Evolutionary conservation across 2,329 filamentous ascomycete genomes (phyloP), one percentile per base, ranked within the genome.

Genomic region (Alternaria sp.): DNA sequence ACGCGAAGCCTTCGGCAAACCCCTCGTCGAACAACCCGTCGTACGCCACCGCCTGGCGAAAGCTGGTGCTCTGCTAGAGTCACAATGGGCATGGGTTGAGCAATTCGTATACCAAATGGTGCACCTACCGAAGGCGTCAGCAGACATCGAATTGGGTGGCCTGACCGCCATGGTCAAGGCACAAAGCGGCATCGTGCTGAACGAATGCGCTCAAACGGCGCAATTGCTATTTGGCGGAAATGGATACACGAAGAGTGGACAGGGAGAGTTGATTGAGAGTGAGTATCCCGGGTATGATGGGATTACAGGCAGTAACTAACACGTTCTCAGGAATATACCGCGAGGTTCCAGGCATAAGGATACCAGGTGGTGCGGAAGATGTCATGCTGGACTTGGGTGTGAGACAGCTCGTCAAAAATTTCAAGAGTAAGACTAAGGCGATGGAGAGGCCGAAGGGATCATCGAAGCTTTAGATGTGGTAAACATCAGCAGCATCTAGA

Each of bases 221-320:
- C 86, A 92, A 50, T 77, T 93, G 59, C 78, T 94, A 23, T 93
- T 93, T 76, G 91, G 91, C 4, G 91, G 92, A 3, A 92, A 90
- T 74, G 91, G 91, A 0, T 92, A 88, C 70, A 92, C 91, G 0
- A 86, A 85, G 65, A 86, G 84, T 12, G 91, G 92, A 0, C 88
- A 90, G 77, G 92, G 92, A 20, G 90, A 92, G 78, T 81, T 92
- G 66, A 85, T 88, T 30, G 90, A 93, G 78, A 87, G 89, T 87
- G 82, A 84, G 87, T 87, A 47, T 30, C 33, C 2, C 6, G 41
- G 21, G 18, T 25, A 6, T 5, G n/a, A n/a, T 25, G n/a, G 3
- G 7, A 15, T 10, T n/a, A 14, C 20, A n/a, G n/a, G 46, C 12
- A 23, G 21, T 54, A 18, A 23, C 70, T 71, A 59, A 74, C 55